Conservation (phyloP, 352 stramenopile genomes). For the Phytophthora pisi region DNA sequence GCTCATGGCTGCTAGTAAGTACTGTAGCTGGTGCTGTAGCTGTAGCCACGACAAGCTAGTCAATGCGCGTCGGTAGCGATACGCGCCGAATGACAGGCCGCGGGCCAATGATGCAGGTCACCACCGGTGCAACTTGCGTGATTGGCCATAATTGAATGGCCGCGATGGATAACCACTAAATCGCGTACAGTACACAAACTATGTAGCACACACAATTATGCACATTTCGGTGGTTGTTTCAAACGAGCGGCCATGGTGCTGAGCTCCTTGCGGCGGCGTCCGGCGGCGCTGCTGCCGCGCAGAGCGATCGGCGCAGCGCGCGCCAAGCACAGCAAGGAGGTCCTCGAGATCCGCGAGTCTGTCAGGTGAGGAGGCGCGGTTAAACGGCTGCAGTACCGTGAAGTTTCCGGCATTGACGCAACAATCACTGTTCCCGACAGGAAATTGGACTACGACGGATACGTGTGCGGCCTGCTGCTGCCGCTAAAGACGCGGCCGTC, state of each 20-base stretch:
- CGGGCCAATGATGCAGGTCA: slow-evolving; percentile 30
- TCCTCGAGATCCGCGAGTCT: slow-evolving; percentile 41
- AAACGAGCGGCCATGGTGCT: slow-evolving; percentile 33
- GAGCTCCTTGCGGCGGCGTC: slow-evolving; percentile 23
- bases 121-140: slow-evolving; percentile 10
- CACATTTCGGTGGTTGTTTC: slow-evolving; percentile 23
- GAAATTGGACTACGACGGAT: slow-evolving; percentile 88
- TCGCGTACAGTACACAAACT: slow-evolving; percentile 3
- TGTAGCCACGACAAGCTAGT: neutral
- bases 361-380: slow-evolving; percentile 38
- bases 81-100: slow-evolving; percentile 36
- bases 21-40: neutral
- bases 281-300: slow-evolving; percentile 10
- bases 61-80: slow-evolving; percentile 20
- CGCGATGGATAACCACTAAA: neutral
- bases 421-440: slow-evolving; percentile 31
- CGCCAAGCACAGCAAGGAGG: slow-evolving; percentile 33
- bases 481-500: slow-evolving; percentile 62
- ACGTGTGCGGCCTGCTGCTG: slow-evolving; percentile 74
- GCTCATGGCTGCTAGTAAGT: slow-evolving; percentile 42
- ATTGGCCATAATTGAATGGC: slow-evolving; percentile 50
- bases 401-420: slow-evolving; percentile 3
- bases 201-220: neutral
- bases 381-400: neutral
- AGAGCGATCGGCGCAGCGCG: slow-evolving; percentile 14